phyloP scores from a whole-genome alignment of 2,329 filamentous ascomycete species.

The Aureobasidium sp. region DNA sequence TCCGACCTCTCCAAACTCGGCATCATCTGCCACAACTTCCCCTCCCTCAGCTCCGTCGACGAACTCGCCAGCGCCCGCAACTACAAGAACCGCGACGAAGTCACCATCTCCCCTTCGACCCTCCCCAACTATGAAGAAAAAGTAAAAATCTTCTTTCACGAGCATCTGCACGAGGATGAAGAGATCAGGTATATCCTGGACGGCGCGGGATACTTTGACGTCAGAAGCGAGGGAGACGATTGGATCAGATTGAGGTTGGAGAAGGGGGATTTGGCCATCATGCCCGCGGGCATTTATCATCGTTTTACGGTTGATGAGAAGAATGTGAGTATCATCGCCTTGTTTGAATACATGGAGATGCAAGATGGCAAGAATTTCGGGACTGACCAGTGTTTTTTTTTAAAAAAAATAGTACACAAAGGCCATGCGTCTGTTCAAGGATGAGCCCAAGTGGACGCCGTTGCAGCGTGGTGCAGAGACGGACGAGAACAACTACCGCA shows the following conservation, averaged over 20 bases:
- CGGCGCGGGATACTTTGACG: slow-evolving; percentile 88
- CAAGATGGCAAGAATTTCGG: background rate
- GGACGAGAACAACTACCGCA: slow-evolving; percentile 69
- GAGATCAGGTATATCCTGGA: slow-evolving; percentile 93
- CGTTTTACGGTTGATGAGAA: slow-evolving; percentile 89
- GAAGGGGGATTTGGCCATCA: slow-evolving; percentile 84
- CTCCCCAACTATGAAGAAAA: slow-evolving; percentile 90
- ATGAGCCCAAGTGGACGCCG: slow-evolving; percentile 97
- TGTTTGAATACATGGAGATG: background rate
- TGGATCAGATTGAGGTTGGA: slow-evolving; percentile 84
- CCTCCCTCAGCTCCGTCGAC: slow-evolving; percentile 61
- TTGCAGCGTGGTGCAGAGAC: slow-evolving; percentile 73
- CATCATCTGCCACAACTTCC: slow-evolving; percentile 68
- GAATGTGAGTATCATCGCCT: slow-evolving; percentile 59
- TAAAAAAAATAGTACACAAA: slow-evolving; percentile 66
- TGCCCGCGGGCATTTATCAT: slow-evolving; percentile 94
- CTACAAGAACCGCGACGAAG: slow-evolving; percentile 93
- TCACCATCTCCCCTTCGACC: slow-evolving; percentile 75
- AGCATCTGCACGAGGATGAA: slow-evolving; percentile 97
- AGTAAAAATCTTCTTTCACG: slow-evolving; percentile 86
- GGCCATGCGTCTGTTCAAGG: slow-evolving; percentile 94
- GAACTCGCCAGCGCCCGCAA: slow-evolving; percentile 63
- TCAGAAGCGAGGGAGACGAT: slow-evolving; percentile 70
- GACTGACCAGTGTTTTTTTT: no score
- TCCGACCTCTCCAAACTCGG: slow-evolving; percentile 66